These are phyloP conservation scores for Wallacemonas sp. DNA, from an alignment of 208 protist genomes.

Conservation along the genomic window DNA sequence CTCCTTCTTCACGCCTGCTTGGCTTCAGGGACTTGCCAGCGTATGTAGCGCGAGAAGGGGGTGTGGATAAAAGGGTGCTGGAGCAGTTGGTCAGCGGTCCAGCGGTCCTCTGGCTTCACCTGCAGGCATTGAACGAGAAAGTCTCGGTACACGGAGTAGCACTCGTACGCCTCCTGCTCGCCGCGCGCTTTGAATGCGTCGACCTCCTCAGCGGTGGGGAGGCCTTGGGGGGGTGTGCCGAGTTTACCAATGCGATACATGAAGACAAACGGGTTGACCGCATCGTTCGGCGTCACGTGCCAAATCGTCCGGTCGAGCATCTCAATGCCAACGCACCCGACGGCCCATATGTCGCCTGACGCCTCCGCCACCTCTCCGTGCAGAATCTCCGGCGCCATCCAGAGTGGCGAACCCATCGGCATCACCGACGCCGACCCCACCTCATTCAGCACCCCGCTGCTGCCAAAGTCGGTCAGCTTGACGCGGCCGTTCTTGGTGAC, in stretches of 20 bases:
- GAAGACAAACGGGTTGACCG: conserved; percentile 43
- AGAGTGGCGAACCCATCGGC: conserved; percentile 66
- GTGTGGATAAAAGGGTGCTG: conserved; percentile 52
- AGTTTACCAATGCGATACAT: conserved; percentile 52
- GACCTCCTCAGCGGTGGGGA: conserved; percentile 52
- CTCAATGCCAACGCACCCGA: conserved; percentile 83
- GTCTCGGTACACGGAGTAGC: conserved; percentile 47
- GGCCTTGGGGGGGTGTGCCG: conserved; percentile 42
- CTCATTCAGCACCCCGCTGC: conserved; percentile 33
- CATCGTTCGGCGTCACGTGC: conserved; percentile 18
- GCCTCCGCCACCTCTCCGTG: conserved; percentile 18
- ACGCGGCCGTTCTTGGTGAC: conserved; percentile 68
- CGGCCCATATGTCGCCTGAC: conserved; percentile 69
- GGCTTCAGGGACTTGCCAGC: conserved; percentile 35
- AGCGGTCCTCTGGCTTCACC: conserved; percentile 47
- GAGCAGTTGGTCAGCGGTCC: conserved; percentile 42
- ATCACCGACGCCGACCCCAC: conserved; percentile 17
- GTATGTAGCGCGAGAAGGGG: conserved; percentile 42
- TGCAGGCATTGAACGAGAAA: conserved; percentile 52
- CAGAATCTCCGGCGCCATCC: conserved; percentile 84
- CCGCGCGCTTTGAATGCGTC: conserved; percentile 12
- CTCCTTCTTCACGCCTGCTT: neutral
- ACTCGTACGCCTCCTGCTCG: conserved; percentile 28
- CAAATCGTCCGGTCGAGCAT: conserved; percentile 69
- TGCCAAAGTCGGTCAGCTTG: conserved; percentile 84